A percentile compares a stretch with the other conserved stretches of the same genome.
Evolutionary conservation across 495 filamentous ascomycete species (phyloP).

Genomic region (Amphirosellinia nigrospora): DNA sequence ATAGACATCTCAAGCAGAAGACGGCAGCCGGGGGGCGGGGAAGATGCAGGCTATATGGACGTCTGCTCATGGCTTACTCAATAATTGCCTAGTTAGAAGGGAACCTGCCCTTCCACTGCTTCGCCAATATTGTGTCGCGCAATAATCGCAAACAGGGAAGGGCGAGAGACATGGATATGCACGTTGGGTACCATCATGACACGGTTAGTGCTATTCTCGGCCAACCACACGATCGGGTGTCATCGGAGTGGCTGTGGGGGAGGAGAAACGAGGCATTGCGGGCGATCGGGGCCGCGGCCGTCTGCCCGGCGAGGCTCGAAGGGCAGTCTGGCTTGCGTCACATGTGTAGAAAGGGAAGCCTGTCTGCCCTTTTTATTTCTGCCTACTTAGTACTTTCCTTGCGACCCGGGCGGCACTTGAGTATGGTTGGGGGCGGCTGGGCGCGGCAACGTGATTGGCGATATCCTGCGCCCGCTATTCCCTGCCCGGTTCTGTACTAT

Average conservation of each 20-base stretch:
- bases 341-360: background rate
- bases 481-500: background rate
- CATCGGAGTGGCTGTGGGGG: conserved; percentile 19
- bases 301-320: background rate
- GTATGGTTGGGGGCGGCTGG: conserved; percentile 4
- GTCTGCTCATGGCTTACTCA: background rate
- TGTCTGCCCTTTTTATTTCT: conserved; percentile 10
- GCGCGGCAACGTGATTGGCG: background rate
- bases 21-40: conserved; percentile 3
- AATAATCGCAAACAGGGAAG: conserved; percentile 8
- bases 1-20: background rate
- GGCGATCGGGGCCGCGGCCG: conserved; percentile 34
- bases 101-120: conserved; percentile 15
- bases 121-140: background rate
- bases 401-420: background rate
- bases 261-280: conserved; percentile 16
- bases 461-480: background rate
- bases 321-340: background rate
- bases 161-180: background rate
- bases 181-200: conserved; percentile 15
- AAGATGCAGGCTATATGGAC: background rate
- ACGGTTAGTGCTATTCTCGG: conserved; percentile 9
- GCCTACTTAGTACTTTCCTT: background rate
- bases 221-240: background rate
- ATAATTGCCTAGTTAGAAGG: background rate